Evolutionary conservation across 768 basidiomycete species (phyloP).

Genomic region (Boletus subparvulus): DNA sequence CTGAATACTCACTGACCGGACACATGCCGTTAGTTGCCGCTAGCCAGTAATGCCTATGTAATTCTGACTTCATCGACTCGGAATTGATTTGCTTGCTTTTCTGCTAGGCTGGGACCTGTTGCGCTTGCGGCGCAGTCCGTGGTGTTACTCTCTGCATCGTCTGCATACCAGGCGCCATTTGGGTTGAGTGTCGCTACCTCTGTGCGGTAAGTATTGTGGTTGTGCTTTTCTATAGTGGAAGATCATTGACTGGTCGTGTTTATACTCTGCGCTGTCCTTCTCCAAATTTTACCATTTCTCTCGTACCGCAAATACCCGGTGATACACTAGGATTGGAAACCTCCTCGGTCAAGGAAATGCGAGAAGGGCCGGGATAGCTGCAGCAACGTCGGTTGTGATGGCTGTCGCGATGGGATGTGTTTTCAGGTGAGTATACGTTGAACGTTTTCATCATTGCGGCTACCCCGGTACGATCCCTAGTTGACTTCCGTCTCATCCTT

Average conservation of each 20-base stretch:
- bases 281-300: not conserved
- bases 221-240: not conserved
- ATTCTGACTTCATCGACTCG: not conserved
- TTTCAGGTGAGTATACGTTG: slow-evolving; percentile 49
- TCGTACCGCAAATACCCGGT: not conserved
- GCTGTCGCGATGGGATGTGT: slow-evolving; percentile 62
- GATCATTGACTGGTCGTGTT: not conserved
- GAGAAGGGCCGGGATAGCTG: slow-evolving; percentile 66
- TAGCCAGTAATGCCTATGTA: slow-evolving; percentile 40
- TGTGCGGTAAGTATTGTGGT: slow-evolving; percentile 58
- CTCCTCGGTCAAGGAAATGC: slow-evolving; percentile 80
- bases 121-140: slow-evolving; percentile 88
- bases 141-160: slow-evolving; percentile 70
- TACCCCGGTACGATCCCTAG: not conserved
- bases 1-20: not conserved
- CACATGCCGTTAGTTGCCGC: slow-evolving; percentile 43
- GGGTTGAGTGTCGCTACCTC: slow-evolving; percentile 80
- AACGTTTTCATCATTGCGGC: not conserved
- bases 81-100: slow-evolving; percentile 10
- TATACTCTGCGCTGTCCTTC: not conserved
- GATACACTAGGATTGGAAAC: slow-evolving; percentile 69
- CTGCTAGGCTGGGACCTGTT: slow-evolving; percentile 68
- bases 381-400: slow-evolving; percentile 63
- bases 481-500: not conserved
- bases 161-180: slow-evolving; percentile 81